phyloP scores from a whole-genome alignment of 202 grass and related monocot species.

The Cymbopogon flexuosus region DNA sequence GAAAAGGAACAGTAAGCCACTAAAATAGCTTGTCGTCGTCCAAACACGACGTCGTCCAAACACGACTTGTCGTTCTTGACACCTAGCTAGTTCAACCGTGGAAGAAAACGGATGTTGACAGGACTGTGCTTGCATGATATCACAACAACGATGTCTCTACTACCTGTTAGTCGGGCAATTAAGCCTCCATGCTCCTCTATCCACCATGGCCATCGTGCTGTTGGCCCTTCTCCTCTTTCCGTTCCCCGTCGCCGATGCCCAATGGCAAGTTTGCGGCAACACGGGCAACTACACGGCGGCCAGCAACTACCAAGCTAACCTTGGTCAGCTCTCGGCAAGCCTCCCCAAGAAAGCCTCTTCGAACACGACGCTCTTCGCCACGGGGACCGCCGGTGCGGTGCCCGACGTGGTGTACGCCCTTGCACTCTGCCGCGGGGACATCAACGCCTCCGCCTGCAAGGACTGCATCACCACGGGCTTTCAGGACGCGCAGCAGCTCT shows the following conservation, averaged over 20 bases:
- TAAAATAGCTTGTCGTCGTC: too few relatives aligned
- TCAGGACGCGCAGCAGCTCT: conserved; percentile 18
- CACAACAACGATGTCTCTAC: too few relatives aligned
- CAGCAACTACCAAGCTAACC: not conserved
- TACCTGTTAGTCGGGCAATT: not conserved
- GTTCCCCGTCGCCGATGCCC: not conserved
- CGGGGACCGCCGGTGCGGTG: not conserved
- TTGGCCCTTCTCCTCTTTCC: not conserved
- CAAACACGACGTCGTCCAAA: too few relatives aligned
- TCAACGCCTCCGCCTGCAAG: conserved; percentile 18
- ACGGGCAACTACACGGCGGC: not conserved
- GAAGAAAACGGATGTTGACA: too few relatives aligned
- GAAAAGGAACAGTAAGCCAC: too few relatives aligned
- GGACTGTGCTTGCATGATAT: too few relatives aligned
- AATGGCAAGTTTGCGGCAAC: not conserved
- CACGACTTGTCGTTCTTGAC: too few relatives aligned
- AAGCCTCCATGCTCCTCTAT: not conserved
- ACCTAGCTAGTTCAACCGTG: too few relatives aligned
- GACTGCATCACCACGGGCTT: conserved; percentile 27
- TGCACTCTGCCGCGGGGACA: not conserved
- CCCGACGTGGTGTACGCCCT: conserved; percentile 2
- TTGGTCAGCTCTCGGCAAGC: not conserved
- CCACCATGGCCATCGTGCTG: not conserved
- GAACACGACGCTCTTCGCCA: not conserved
- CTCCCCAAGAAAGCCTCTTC: not conserved